These are phyloP conservation scores for Oligophagozyma castellii DNA, from an alignment of 1,139 yeast genomes.

Conservation along the genomic window DNA sequence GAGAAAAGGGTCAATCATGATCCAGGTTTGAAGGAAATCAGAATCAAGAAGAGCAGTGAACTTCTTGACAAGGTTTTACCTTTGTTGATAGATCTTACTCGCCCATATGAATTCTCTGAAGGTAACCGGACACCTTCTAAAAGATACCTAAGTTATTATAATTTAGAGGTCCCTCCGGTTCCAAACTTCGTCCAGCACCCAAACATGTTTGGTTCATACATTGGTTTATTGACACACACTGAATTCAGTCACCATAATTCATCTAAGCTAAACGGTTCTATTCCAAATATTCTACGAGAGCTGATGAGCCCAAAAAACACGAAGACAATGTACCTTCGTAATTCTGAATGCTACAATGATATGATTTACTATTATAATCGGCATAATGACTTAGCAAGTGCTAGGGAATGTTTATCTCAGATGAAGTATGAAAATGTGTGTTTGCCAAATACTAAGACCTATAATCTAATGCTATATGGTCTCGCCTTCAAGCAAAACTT, in stretches of 20 bases:
- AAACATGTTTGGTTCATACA: conserved; percentile 21
- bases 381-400: conserved; percentile 29
- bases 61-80: conserved; percentile 16
- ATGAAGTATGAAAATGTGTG: conserved; percentile 26
- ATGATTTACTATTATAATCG: conserved; percentile 30
- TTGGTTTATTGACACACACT: conserved; percentile 26
- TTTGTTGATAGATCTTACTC: conserved; percentile 11
- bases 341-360: conserved; percentile 30
- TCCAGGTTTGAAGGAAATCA: neutral
- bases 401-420: conserved; percentile 30
- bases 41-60: conserved; percentile 5
- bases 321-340: conserved; percentile 24
- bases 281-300: conserved; percentile 27
- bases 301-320: conserved; percentile 30
- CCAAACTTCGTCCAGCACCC: conserved; percentile 22
- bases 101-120: conserved; percentile 2
- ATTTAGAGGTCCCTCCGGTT: conserved; percentile 24
- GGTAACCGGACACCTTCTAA: conserved; percentile 1
- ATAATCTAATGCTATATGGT: conserved; percentile 27
- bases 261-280: conserved; percentile 24
- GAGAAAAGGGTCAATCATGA: neutral
- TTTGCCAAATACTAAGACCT: conserved; percentile 31
- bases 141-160: conserved; percentile 12
- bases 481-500: conserved; percentile 17
- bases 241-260: conserved; percentile 24